These are phyloP conservation scores for Arthrinium phaeospermum DNA, from an alignment of 2,329 filamentous ascomycete species.

Conservation along the genomic window DNA sequence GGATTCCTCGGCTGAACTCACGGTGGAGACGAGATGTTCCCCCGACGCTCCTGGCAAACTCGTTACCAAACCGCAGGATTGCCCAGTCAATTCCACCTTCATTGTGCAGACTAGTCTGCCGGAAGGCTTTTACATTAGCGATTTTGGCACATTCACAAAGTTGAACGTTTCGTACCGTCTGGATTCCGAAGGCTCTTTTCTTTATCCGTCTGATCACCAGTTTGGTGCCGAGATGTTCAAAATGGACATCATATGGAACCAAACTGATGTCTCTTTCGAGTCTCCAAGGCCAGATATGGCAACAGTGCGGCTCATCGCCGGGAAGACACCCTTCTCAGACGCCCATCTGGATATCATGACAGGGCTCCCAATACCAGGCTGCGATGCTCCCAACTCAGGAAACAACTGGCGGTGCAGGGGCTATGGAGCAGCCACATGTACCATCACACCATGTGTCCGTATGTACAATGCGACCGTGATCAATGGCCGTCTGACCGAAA, in stretches of 20 bases:
- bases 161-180: too few relatives aligned
- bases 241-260: not conserved
- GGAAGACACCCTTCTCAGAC: not conserved
- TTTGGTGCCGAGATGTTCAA: not conserved
- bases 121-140: too few relatives aligned
- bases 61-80: not conserved
- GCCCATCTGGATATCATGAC: not conserved
- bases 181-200: too few relatives aligned
- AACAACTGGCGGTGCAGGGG: constrained; percentile 15
- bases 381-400: not conserved
- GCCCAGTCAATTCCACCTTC: not conserved
- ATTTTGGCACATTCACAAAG: too few relatives aligned
- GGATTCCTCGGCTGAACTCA: constrained; percentile 11
- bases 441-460: constrained; percentile 1
- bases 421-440: constrained; percentile 18
- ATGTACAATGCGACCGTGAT: constrained; percentile 18
- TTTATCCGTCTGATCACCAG: too few relatives aligned
- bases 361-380: not conserved
- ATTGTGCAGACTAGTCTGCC: not conserved
- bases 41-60: not conserved
- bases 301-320: not conserved
- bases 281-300: not conserved
- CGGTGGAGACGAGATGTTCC: not conserved
- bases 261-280: too few relatives aligned
- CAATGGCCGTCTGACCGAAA: not conserved